Evolutionary conservation across 192 early-diverging fungal genomes (phyloP).

Genomic region (Chytriomyces sp.): DNA sequence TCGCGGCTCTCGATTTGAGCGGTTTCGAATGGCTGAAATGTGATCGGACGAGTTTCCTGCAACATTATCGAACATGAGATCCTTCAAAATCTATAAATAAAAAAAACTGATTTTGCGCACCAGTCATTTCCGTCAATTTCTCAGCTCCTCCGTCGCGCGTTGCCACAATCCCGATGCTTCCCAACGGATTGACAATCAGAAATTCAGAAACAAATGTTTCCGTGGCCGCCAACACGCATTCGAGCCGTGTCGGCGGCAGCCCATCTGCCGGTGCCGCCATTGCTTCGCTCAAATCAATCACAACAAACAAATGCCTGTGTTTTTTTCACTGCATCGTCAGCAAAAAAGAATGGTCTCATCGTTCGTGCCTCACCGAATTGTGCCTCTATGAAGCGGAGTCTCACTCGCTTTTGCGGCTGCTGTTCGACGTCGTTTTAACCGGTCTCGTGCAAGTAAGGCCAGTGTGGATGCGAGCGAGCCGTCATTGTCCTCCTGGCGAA

Average conservation of each 20-base stretch:
- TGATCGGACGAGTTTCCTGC: conserved; percentile 81
- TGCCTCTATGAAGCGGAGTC: conserved; percentile 51
- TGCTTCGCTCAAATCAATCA: conserved; percentile 81
- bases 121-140: conserved; percentile 81
- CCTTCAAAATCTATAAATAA: too few species aligned
- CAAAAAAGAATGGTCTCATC: background rate
- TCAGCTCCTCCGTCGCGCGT: conserved; percentile 88
- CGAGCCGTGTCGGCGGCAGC: conserved; percentile 79
- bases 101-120: conserved; percentile 37
- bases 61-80: too few species aligned
- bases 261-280: conserved; percentile 64
- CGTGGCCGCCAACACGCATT: conserved; percentile 68
- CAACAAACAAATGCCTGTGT: conserved; percentile 80
- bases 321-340: conserved; percentile 44
- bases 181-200: conserved; percentile 95
- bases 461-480: conserved; percentile 82
- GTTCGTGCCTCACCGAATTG: conserved; percentile 34
- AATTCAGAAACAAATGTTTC: conserved; percentile 85
- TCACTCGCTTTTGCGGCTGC: background rate
- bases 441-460: conserved; percentile 26
- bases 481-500: conserved; percentile 59
- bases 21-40: conserved; percentile 67
- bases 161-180: conserved; percentile 80
- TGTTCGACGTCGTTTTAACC: conserved; percentile 7
- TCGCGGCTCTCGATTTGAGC: conserved; percentile 69